A percentile compares a stretch with the other conserved stretches of the same genome.
Evolutionary conservation across 306 rosid species (phyloP).

Genomic region (Styphnolobium japonicum): DNA sequence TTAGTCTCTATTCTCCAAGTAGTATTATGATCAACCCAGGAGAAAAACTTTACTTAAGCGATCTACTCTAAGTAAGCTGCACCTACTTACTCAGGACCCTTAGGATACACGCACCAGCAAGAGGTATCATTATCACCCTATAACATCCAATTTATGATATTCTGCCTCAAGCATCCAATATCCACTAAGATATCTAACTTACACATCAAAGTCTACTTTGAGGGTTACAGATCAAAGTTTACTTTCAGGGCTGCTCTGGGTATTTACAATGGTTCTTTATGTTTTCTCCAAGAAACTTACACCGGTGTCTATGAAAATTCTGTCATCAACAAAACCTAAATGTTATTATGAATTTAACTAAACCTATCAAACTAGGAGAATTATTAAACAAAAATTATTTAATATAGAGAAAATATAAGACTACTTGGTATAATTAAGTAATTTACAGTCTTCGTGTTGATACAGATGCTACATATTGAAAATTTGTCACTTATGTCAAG

Average conservation of each 20-base stretch:
- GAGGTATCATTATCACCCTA: neutral
- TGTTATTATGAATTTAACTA: neutral
- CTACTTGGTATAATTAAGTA: neutral
- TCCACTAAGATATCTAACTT: neutral
- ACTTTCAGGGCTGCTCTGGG: neutral
- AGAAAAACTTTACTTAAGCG: too few species aligned
- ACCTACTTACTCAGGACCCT: neutral
- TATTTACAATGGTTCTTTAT: neutral
- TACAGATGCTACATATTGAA: neutral
- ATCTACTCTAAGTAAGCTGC: neutral
- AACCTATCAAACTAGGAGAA: neutral
- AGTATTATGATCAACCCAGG: too few species aligned
- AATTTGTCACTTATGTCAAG: neutral
- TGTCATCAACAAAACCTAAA: neutral
- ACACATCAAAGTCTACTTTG: neutral
- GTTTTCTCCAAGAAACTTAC: neutral
- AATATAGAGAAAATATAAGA: neutral
- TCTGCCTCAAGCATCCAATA: neutral
- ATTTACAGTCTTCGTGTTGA: neutral
- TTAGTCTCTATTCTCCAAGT: too few species aligned
- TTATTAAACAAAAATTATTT: neutral
- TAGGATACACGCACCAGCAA: neutral
- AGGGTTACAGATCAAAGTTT: neutral
- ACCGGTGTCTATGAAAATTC: neutral
- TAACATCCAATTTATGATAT: neutral